Evolutionary conservation across 352 stramenopile species (phyloP).

Genomic region (Aphanomyces euteiches): DNA sequence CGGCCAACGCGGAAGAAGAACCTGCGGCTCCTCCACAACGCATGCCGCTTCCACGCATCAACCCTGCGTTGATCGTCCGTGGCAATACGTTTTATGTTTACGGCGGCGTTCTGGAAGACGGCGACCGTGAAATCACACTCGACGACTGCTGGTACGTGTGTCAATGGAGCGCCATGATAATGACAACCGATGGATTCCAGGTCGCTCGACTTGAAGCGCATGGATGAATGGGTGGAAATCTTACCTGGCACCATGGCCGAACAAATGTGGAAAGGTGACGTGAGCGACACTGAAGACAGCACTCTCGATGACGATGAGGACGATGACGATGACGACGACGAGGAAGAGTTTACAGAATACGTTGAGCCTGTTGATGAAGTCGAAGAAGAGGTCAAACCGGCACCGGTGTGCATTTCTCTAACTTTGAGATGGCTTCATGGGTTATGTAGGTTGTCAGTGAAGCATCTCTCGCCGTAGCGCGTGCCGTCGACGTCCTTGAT

Average conservation of each 20-base stretch:
- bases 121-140: slow-evolving; percentile 93
- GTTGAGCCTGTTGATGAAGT: slow-evolving; percentile 39
- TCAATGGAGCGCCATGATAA: not conserved
- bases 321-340: slow-evolving; percentile 52
- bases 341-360: slow-evolving; percentile 31
- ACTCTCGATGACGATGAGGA: slow-evolving; percentile 76
- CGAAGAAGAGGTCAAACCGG: slow-evolving; percentile 43
- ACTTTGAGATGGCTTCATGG: not conserved
- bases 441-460: slow-evolving; percentile 14
- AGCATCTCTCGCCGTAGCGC: slow-evolving; percentile 36
- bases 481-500: slow-evolving; percentile 57
- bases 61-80: slow-evolving; percentile 80
- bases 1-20: not conserved
- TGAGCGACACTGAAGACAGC: slow-evolving; percentile 83
- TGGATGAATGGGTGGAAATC: slow-evolving; percentile 91
- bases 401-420: slow-evolving; percentile 1
- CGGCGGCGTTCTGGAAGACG: slow-evolving; percentile 90
- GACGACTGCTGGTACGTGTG: slow-evolving; percentile 88
- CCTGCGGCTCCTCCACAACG: slow-evolving; percentile 26
- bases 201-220: slow-evolving; percentile 89
- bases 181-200: not conserved
- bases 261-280: slow-evolving; percentile 87
- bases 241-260: slow-evolving; percentile 90
- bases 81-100: slow-evolving; percentile 91
- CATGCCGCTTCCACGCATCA: slow-evolving; percentile 79